phyloP scores from a whole-genome alignment of 345 rosid genomes.

The Syzygium aqueum region DNA sequence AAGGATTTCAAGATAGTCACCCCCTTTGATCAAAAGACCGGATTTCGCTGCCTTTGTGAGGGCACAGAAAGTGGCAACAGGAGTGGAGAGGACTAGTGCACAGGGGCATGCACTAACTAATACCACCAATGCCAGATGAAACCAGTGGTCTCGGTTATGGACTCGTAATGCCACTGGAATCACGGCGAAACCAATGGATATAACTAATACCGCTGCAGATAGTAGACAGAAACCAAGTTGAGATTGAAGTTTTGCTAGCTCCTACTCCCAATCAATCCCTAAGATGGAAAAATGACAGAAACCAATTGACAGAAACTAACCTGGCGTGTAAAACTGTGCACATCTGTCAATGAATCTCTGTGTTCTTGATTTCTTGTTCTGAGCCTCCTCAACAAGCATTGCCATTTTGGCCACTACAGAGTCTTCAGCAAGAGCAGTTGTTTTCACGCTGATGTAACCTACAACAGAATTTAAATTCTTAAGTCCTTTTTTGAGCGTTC shows the following conservation, averaged over 20 bases:
- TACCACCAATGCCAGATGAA: conserved; percentile 73
- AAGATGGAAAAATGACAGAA: neutral
- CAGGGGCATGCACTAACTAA: conserved; percentile 95
- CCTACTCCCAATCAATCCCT: neutral
- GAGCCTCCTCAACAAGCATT: conserved; percentile 94
- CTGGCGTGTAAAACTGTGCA: conserved; percentile 82
- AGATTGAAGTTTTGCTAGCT: neutral
- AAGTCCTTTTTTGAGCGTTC: neutral
- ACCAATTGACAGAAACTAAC: conserved; percentile 14
- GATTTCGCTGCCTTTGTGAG: conserved; percentile 76
- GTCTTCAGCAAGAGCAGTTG: conserved; percentile 77
- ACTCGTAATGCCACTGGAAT: conserved; percentile 41
- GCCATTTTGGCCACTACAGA: conserved; percentile 84
- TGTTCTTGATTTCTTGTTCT: conserved; percentile 63
- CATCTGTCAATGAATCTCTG: conserved; percentile 69
- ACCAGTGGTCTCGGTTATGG: conserved; percentile 41
- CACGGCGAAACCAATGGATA: conserved; percentile 45
- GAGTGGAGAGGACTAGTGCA: conserved; percentile 85
- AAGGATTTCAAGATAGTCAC: conserved; percentile 65
- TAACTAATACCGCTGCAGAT: conserved; percentile 46
- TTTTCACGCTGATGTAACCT: conserved; percentile 72
- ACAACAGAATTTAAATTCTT: neutral
- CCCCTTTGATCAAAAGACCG: conserved; percentile 86
- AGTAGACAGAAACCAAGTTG: neutral
- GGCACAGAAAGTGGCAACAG: conserved; percentile 86